Conservation (phyloP, 1,139 yeast genomes). For the Torulaspora pretoriensis region DNA sequence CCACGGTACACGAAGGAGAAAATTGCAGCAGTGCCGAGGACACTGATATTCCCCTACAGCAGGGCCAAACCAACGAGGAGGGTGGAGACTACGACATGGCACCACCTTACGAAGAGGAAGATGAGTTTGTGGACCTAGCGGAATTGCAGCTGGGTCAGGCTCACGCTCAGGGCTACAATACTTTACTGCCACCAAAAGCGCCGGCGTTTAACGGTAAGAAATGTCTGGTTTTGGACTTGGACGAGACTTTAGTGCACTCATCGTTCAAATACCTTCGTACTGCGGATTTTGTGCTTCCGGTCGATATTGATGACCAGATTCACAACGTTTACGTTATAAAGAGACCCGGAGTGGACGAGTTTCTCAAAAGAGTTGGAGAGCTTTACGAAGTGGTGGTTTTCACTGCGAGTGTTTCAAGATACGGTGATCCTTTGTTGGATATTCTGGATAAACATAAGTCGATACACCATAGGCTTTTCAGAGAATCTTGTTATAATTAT, state of each 20-base stretch:
- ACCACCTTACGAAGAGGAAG: constrained; percentile 23
- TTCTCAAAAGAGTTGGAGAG: constrained; percentile 76
- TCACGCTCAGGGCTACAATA: constrained; percentile 56
- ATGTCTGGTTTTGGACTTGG: constrained; percentile 86
- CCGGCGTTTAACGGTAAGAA: constrained; percentile 52
- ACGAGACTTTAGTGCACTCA: constrained; percentile 94
- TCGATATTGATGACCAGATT: constrained; percentile 80
- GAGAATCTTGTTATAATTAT: constrained; percentile 76
- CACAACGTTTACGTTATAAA: constrained; percentile 95
- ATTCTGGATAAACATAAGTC: constrained; percentile 62
- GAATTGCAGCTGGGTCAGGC: constrained; percentile 67
- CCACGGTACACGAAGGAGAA: constrained; percentile 20
- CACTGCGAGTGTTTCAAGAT: constrained; percentile 91
- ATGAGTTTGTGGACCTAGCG: constrained; percentile 47
- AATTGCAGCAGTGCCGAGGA: constrained; percentile 22
- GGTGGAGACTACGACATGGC: constrained; percentile 26
- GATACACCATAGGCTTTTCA: constrained; percentile 85
- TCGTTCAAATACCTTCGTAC: constrained; percentile 87
- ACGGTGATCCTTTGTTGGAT: constrained; percentile 92
- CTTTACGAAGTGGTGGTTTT: constrained; percentile 92
- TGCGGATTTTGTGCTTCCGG: constrained; percentile 94
- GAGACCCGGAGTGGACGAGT: constrained; percentile 97
- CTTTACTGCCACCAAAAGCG: constrained; percentile 53
- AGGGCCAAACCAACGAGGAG: constrained; percentile 13
- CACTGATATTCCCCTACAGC: constrained; percentile 13